phyloP scores from a whole-genome alignment of 257 asterid species.

The Parsonsia alboflavescens region DNA sequence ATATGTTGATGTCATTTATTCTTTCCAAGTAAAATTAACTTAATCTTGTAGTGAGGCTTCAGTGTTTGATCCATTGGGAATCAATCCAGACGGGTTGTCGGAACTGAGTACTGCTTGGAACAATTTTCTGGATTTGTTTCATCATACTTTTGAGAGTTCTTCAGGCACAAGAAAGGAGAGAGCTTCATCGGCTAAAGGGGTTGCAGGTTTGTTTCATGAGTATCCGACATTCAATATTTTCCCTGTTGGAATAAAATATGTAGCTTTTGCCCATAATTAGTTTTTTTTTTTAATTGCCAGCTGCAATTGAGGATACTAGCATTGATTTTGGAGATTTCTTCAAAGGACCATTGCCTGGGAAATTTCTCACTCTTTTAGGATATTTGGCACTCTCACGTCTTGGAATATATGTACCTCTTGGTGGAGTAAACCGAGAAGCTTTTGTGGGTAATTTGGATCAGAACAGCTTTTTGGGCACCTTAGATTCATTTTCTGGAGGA shows the following conservation, averaged over 20 bases:
- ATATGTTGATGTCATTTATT: background rate
- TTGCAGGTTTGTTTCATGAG: slow-evolving; percentile 58
- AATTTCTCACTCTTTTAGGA: slow-evolving; percentile 90
- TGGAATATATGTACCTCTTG: slow-evolving; percentile 92
- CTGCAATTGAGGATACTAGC: slow-evolving; percentile 97
- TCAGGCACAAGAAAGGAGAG: slow-evolving; percentile 69
- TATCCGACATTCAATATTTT: slow-evolving; percentile 8
- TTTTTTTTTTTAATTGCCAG: slow-evolving; percentile 61
- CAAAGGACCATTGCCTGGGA: slow-evolving; percentile 97
- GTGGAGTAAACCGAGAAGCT: slow-evolving; percentile 93
- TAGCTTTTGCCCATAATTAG: slow-evolving; percentile 50
- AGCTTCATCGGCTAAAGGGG: slow-evolving; percentile 71
- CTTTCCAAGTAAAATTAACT: slow-evolving; percentile 1
- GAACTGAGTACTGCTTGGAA: slow-evolving; percentile 50
- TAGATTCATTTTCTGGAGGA: slow-evolving; percentile 97
- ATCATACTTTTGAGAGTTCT: slow-evolving; percentile 55
- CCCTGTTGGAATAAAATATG: slow-evolving; percentile 24
- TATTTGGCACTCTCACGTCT: slow-evolving; percentile 81
- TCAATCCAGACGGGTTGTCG: slow-evolving; percentile 44
- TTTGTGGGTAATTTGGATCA: slow-evolving; percentile 87
- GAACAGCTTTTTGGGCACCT: slow-evolving; percentile 84
- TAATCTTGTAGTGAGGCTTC: slow-evolving; percentile 41
- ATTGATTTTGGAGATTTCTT: slow-evolving; percentile 94
- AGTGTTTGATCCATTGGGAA: slow-evolving; percentile 72
- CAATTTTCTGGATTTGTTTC: slow-evolving; percentile 33